These are phyloP conservation scores for Cercophora sp. DNA, from an alignment of 495 filamentous ascomycete genomes.

Conservation along the genomic window DNA sequence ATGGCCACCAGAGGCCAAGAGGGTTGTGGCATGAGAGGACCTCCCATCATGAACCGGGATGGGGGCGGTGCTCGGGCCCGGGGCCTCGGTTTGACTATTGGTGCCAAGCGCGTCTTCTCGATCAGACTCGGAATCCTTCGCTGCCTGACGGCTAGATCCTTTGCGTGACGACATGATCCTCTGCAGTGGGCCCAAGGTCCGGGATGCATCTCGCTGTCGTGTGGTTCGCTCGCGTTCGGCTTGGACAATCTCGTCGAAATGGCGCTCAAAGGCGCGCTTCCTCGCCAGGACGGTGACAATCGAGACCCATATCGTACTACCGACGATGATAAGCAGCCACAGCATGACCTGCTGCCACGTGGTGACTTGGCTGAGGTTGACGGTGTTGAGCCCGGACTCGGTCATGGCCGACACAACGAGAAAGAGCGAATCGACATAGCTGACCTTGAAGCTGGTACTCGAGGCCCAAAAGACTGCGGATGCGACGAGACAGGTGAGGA, in stretches of 20 bases:
- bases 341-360: slow-evolving; percentile 75
- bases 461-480: slow-evolving; percentile 72
- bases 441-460: slow-evolving; percentile 56
- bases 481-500: slow-evolving; percentile 56
- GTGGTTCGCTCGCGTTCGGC: slow-evolving; percentile 32
- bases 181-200: slow-evolving; percentile 6
- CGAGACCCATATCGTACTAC: slow-evolving; percentile 65
- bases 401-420: slow-evolving; percentile 78
- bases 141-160: not conserved
- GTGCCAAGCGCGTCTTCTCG: not conserved
- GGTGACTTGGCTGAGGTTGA: slow-evolving; percentile 31
- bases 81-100: not conserved
- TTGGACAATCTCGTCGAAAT: slow-evolving; percentile 57
- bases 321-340: slow-evolving; percentile 68
- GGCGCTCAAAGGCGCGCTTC: slow-evolving; percentile 65
- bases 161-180: slow-evolving; percentile 15
- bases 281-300: slow-evolving; percentile 61
- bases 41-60: not conserved
- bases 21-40: not conserved
- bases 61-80: not conserved
- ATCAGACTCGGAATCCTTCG: not conserved
- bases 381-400: slow-evolving; percentile 68
- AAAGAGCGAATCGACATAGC: slow-evolving; percentile 74
- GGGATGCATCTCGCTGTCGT: slow-evolving; percentile 3
- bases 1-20: not conserved